Base-by-base conservation (phyloP, 2,329 filamentous ascomycete species). In the Paramyrothecium roridum region DNA sequence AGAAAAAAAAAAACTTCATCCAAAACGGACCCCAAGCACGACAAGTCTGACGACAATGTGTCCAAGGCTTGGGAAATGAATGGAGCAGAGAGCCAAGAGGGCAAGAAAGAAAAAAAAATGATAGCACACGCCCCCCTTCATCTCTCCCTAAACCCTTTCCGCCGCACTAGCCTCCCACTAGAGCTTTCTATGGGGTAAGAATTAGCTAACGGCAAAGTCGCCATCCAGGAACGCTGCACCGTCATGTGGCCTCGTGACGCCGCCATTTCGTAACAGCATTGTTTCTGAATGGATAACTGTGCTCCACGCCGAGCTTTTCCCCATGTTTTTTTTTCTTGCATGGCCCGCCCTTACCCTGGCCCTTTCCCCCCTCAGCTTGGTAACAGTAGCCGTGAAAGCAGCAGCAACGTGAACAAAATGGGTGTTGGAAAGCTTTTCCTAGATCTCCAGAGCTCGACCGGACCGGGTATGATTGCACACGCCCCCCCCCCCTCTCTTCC, bases 231-330 rank as follows among this genome's bases (percentile, higher is more conserved):
- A 43, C 37, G 37, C 37, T 43, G 37, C 37, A 19, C 37, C 37
- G 37, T 43, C 37, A 43, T 43, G 37, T 26, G 7, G 17, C 48
- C 48, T 23, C 48, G 48, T 50, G 48, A 50, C 30, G 48, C 21
- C 11, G 48, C 21, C 17, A 50, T 50, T 50, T 50, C 48, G 48
- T 50, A 50, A 50, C 23, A 50, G 48, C 48, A 50, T 30, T 16
- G 37, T 43, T 19, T 16, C 37, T 43, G 37, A 43, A 43, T 43
- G 37, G 37, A 43, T 19, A 43, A 43, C 16, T 16, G 4, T 19
- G 37, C 13, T 16, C 12, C 12, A 6, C n/a, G 12, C 6, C 7
- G 13, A 6, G n/a, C n/a, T n/a, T 43, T 43, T 43, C 37, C 37
- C 22, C 46, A 21, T 48, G 46, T 21, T 26, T 48, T 22, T n/a